Base-by-base conservation (phyloP, 2,329 filamentous ascomycete species). In the Phaeosphaeria sp. region DNA sequence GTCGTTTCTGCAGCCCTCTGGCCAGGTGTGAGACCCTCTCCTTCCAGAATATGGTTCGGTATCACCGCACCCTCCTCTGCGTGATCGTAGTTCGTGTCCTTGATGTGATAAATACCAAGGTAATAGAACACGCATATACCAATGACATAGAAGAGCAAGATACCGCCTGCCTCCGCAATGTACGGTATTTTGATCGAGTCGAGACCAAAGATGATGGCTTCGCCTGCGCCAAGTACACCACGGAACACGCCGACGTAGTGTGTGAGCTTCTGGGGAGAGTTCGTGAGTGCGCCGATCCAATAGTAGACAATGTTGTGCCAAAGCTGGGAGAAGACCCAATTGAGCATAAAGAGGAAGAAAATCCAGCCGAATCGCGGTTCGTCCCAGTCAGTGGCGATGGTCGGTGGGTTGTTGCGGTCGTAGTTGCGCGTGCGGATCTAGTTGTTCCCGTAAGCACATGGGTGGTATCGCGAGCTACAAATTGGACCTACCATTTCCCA, bases 231-330 rank as follows among this genome's bases (percentile, higher is more conserved):
- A 24, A 74, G 66, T 1, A 74, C 66, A 36, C 71, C 71, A 8
- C 71, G 62, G 49, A 74, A 74, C 36, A 73, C 60, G 36, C 71
- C 71, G 20, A 73, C 68, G 44, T 74, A 74, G 44, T 74, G 69
- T 0, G 66, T 73, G 9, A 73, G 64, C 48, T 73, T 74, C 48
- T 72, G 68, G 2, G 71, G 71, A 2, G 71, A 72, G 55, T 72
- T 74, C 13, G 71, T 72, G 25, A 73, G 51, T 2, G 68, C 67
- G n/a, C 71, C 71, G 45, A 73, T 71, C 67, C 65, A 74, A 58
- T 73, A 74, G 59, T 72, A 71, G 7, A 72, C 67, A 17, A 73
- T 71, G 46, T 73, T 71, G 55, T 74, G 69, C 69, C 69, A 74
- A 4, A 74, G 57, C 60, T 73, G 68, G 30, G 67, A 71, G 51